phyloP scores from a whole-genome alignment of 345 rosid species.

The Citrus sinensis region DVS_A1.0 CM039164.1:14820501-14821000 shows the following conservation, averaged over 20 bases:
- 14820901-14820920: slow-evolving; percentile 47
- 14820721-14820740: background rate
- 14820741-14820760: background rate
- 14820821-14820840: slow-evolving; percentile 76
- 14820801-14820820: slow-evolving; percentile 80
- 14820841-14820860: slow-evolving; percentile 61
- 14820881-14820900: too few relatives aligned
- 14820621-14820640: too few relatives aligned
- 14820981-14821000: slow-evolving; percentile 48
- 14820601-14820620: too few relatives aligned
- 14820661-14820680: too few relatives aligned
- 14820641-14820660: too few relatives aligned
- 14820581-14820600: too few relatives aligned
- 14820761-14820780: slow-evolving; percentile 55
- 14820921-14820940: slow-evolving; percentile 84
- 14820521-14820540: too few relatives aligned
- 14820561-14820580: too few relatives aligned
- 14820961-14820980: slow-evolving; percentile 63
- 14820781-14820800: slow-evolving; percentile 70
- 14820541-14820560: too few relatives aligned
- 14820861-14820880: slow-evolving; percentile 68
- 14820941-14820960: slow-evolving; percentile 85
- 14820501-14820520: too few relatives aligned
- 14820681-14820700: too few relatives aligned
- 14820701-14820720: too few relatives aligned